Conservation (phyloP, 225 moss, liverwort and hornwort species). For the Neckera pumila region DNA sequence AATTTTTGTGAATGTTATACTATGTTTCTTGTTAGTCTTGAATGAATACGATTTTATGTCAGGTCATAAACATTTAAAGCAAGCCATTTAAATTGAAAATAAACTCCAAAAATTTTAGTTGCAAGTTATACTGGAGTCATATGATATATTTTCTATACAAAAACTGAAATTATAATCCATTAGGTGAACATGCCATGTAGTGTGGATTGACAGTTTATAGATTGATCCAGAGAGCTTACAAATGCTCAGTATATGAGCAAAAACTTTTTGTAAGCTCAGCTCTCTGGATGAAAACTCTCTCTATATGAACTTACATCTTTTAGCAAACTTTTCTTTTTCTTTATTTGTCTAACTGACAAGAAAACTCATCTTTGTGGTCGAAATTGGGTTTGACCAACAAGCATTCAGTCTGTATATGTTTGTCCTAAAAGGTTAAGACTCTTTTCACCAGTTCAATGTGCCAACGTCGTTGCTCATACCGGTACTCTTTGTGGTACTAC, state of each 20-base stretch:
- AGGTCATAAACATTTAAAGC: neutral
- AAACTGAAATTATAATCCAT: neutral
- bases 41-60: neutral
- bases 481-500: neutral
- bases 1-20: neutral
- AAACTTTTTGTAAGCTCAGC: neutral
- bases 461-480: neutral
- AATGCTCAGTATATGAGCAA: neutral
- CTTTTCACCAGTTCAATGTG: neutral
- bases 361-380: neutral
- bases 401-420: neutral
- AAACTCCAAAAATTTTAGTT: neutral
- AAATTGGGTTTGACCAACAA: neutral
- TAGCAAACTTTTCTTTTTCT: neutral
- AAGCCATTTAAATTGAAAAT: too few species aligned
- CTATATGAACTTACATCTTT: neutral
- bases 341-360: neutral
- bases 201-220: neutral
- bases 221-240: neutral
- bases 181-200: neutral
- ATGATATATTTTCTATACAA: neutral
- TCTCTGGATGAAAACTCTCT: neutral
- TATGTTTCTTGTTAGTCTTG: neutral
- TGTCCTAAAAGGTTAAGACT: neutral
- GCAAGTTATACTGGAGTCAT: neutral